Conservation (phyloP, 805 yeast genomes). For the Wickerhamiella vanderwaltii region DNA sequence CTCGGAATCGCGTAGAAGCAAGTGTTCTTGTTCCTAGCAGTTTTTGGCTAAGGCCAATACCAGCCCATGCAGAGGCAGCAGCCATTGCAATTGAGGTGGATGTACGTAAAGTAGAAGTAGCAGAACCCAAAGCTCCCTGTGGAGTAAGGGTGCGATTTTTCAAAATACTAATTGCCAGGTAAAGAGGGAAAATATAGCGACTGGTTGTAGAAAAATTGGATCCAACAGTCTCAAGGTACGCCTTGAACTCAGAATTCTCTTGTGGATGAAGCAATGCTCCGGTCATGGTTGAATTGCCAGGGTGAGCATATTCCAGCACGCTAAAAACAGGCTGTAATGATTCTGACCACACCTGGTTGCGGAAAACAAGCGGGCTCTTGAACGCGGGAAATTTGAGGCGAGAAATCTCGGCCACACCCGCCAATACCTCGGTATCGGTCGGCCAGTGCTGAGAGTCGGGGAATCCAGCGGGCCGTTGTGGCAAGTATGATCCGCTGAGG, state of each 20-base stretch:
- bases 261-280: slow-evolving; percentile 28
- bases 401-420: slow-evolving; percentile 25
- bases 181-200: slow-evolving; percentile 25
- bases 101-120: slow-evolving; percentile 25
- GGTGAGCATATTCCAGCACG: slow-evolving; percentile 26
- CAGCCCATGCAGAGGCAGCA: slow-evolving; percentile 31
- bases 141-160: slow-evolving; percentile 5
- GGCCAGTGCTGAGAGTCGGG: slow-evolving; percentile 28
- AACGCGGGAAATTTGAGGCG: slow-evolving; percentile 26
- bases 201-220: slow-evolving; percentile 21
- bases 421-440: slow-evolving; percentile 23
- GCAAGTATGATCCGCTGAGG: slow-evolving; percentile 25
- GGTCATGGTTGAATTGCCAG: slow-evolving; percentile 23
- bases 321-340: slow-evolving; percentile 18
- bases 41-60: slow-evolving; percentile 28
- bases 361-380: slow-evolving; percentile 24
- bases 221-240: slow-evolving; percentile 21
- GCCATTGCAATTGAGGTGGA: slow-evolving; percentile 27
- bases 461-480: slow-evolving; percentile 24
- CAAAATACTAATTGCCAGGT: slow-evolving; percentile 19
- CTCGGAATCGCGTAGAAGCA: slow-evolving; percentile 27
- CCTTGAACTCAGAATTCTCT: slow-evolving; percentile 20
- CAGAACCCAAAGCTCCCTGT: slow-evolving; percentile 13
- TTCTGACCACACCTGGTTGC: slow-evolving; percentile 15
- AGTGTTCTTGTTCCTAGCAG: slow-evolving; percentile 24